Evolutionary conservation across 2,329 filamentous ascomycete species (phyloP), one percentile per base, ranked within the genome.

Genomic region (Sphaerostilbella broomeana): DNA sequence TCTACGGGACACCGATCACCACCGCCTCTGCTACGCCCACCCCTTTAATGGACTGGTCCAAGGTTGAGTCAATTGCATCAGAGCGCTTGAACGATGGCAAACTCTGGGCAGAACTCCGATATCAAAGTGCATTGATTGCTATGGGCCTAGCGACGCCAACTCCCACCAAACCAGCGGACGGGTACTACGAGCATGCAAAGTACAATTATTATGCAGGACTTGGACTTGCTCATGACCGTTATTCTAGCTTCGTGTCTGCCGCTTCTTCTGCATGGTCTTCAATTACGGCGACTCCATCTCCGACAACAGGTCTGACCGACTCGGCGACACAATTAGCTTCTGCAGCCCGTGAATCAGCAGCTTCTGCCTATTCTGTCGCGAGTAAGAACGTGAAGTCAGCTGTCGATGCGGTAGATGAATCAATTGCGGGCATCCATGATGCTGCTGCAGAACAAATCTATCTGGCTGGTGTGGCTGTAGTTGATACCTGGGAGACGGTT

Each of bases 181-280:
- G 63, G 68, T 74, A 70, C 63, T 76, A 65, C 56, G 77, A 69
- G 56, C 80, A 70, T 65, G 82, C 75, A 31, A 74, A 70, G 49
- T 63, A 72, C 49, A 74, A 78, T 54, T 90, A 90, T 60, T 89
- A 87, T 51, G 82, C 86, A 47, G 85, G 81, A 9, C 61, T 92
- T 17, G 86, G 86, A 19, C 60, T 86, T 30, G 86, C 87, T 1
- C 83, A 94, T 52, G 85, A 80, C 29, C 77, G 81, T 25, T 92
- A 92, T 58, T 79, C 81, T 5, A 81, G 81, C 35, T 90, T 92
- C 53, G 48, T 92, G 2, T 70, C 71, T 10, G 79, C 81, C 4
- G 86, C 84, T 6, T 86, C 83, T 8, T 78, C 74, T 24, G 84
- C 80, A 15, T 67, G 86, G 27, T 81, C 77, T 40, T 69, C 68